Conservation (phyloP, 2,329 filamentous ascomycete genomes). For the Pestalotiopsis sp. region DNA sequence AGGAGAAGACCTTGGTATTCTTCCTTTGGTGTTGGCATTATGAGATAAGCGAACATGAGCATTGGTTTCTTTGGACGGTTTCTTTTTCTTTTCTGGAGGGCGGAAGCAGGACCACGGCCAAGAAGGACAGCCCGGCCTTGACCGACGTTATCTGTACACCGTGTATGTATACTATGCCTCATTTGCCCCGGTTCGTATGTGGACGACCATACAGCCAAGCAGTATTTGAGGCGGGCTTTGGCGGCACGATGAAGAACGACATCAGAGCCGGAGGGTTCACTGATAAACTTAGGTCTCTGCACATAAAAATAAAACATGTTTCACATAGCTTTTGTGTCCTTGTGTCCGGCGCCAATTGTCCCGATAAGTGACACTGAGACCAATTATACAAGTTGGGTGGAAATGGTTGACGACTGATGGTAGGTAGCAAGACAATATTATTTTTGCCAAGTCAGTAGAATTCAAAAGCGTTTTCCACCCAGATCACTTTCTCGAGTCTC, state of each 20-base stretch:
- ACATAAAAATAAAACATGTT: not conserved
- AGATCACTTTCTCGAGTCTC: too few relatives aligned
- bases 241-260: not conserved
- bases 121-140: not conserved
- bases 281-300: not conserved
- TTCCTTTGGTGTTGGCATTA: constrained; percentile 39
- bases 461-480: too few relatives aligned
- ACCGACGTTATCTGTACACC: not conserved
- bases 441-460: too few relatives aligned
- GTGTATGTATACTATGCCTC: not conserved
- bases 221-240: not conserved
- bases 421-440: too few relatives aligned
- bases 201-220: not conserved
- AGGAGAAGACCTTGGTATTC: constrained; percentile 31
- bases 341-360: not conserved
- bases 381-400: too few relatives aligned
- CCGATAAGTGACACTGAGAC: too few relatives aligned
- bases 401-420: too few relatives aligned
- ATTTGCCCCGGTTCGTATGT: not conserved
- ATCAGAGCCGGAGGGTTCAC: not conserved
- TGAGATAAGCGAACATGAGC: constrained; percentile 17
- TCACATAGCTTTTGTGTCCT: not conserved
- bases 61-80: constrained; percentile 3
- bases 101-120: not conserved
- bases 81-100: not conserved